A percentile compares a stretch with the other conserved stretches of the same genome.
These are phyloP conservation scores for Hyphopichia wangnamkhiaoensis DNA, from an alignment of 1,139 yeast genomes.

Conservation along the genomic window DNA sequence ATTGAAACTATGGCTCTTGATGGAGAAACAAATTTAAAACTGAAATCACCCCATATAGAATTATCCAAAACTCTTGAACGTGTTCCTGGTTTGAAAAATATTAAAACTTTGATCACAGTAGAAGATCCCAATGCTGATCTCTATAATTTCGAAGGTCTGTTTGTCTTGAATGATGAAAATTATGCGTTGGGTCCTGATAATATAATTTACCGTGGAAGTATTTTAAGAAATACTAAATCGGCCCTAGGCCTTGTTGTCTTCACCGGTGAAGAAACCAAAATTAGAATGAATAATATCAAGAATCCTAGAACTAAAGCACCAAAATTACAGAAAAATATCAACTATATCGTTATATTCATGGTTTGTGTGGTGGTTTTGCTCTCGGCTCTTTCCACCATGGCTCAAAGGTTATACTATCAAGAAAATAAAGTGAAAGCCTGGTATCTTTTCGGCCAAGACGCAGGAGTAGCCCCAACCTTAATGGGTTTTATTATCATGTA, in stretches of 20 bases:
- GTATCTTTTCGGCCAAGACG: slow-evolving; percentile 75
- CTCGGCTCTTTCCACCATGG: slow-evolving; percentile 82
- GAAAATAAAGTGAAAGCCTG: slow-evolving; percentile 55
- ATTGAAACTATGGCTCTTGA: slow-evolving; percentile 97
- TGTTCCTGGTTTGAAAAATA: slow-evolving; percentile 51
- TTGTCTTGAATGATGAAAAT: slow-evolving; percentile 19
- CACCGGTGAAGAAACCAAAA: slow-evolving; percentile 95
- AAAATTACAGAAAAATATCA: slow-evolving; percentile 78
- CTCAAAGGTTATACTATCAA: slow-evolving; percentile 57
- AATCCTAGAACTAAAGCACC: slow-evolving; percentile 94
- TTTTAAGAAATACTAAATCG: slow-evolving; percentile 76
- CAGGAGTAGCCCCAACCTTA: slow-evolving; percentile 85
- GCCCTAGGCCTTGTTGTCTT: slow-evolving; percentile 81
- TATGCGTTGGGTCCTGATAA: slow-evolving; percentile 79
- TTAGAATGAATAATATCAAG: slow-evolving; percentile 89
- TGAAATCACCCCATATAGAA: slow-evolving; percentile 67
- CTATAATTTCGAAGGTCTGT: slow-evolving; percentile 83
- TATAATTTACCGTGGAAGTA: slow-evolving; percentile 84
- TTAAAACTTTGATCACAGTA: slow-evolving; percentile 57
- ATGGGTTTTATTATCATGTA: slow-evolving; percentile 98
- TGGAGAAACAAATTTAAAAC: slow-evolving; percentile 91
- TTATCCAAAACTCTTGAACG: slow-evolving; percentile 50
- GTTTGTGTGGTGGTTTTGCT: slow-evolving; percentile 74
- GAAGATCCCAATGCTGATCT: slow-evolving; percentile 93
- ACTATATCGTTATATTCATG: slow-evolving; percentile 83